A percentile compares a stretch with the other conserved stretches of the same genome.
Evolutionary conservation across 164 flowering plant species (phyloP).

Genomic region (Vitis vinifera): DNA sequence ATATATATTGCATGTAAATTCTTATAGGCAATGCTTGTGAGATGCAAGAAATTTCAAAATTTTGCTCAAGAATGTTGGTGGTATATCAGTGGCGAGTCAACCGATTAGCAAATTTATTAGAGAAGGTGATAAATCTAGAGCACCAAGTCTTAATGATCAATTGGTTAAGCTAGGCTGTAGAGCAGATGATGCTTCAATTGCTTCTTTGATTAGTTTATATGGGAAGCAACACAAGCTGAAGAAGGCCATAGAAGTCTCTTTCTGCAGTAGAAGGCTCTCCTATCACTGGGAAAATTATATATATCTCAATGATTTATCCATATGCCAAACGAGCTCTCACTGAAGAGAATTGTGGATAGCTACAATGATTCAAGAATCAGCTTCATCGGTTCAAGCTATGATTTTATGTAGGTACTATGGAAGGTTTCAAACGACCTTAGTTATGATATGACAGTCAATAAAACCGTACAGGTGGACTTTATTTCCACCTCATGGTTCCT

Average conservation of each 20-base stretch:
- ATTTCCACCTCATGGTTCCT: no score
- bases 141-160: conserved; percentile 43
- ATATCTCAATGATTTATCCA: conserved; percentile 65
- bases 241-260: conserved; percentile 53
- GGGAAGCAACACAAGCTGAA: conserved; percentile 51
- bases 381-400: conserved; percentile 83
- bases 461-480: conserved; percentile 79
- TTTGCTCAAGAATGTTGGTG: conserved; percentile 47
- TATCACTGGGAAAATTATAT: conserved; percentile 24
- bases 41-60: conserved; percentile 34
- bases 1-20: no score
- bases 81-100: conserved; percentile 51
- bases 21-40: conserved; percentile 11
- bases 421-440: conserved; percentile 97
- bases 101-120: conserved; percentile 47
- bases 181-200: conserved; percentile 49
- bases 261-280: conserved; percentile 28
- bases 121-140: conserved; percentile 57
- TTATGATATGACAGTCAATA: conserved; percentile 78
- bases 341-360: conserved; percentile 76
- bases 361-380: conserved; percentile 83
- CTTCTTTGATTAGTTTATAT: conserved; percentile 60
- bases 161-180: conserved; percentile 42
- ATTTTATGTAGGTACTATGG: conserved; percentile 85
- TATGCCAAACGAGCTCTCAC: conserved; percentile 71